These are phyloP conservation scores for Malassezia restricta DNA, from an alignment of 1,284 basidiomycete genomes.

Conservation along the genomic window DNA sequence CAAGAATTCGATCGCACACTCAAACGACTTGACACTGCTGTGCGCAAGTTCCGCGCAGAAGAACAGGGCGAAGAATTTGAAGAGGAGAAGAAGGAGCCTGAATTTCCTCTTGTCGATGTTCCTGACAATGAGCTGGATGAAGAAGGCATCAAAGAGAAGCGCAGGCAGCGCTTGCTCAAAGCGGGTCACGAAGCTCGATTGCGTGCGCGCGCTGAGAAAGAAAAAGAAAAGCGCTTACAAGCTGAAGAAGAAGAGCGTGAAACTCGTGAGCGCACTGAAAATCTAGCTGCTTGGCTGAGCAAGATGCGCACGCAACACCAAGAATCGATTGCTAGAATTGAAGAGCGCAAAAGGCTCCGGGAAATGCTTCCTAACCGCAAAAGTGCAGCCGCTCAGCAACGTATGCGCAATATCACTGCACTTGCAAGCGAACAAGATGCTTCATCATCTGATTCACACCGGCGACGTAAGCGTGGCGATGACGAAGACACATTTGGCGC, in stretches of 20 bases:
- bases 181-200: slow-evolving; percentile 86
- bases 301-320: slow-evolving; percentile 33
- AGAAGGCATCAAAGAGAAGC: slow-evolving; percentile 85
- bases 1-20: slow-evolving; percentile 58
- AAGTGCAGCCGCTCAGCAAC: slow-evolving; percentile 82
- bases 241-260: slow-evolving; percentile 63
- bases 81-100: slow-evolving; percentile 57
- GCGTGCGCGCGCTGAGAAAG: slow-evolving; percentile 71
- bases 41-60: slow-evolving; percentile 61
- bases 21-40: slow-evolving; percentile 61
- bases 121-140: slow-evolving; percentile 89
- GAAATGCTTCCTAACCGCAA: slow-evolving; percentile 81
- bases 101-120: slow-evolving; percentile 76
- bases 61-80: slow-evolving; percentile 51
- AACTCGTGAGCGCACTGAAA: slow-evolving; percentile 57
- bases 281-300: slow-evolving; percentile 30
- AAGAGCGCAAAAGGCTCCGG: slow-evolving; percentile 66
- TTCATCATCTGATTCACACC: slow-evolving; percentile 48
- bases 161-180: slow-evolving; percentile 81
- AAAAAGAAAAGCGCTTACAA: slow-evolving; percentile 55
- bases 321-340: slow-evolving; percentile 66
- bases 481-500: slow-evolving; percentile 83
- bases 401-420: slow-evolving; percentile 93
- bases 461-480: slow-evolving; percentile 31
- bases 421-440: slow-evolving; percentile 58